Conservation (phyloP, 1,139 yeast genomes). For the Yamadazyma blattariae region DNA sequence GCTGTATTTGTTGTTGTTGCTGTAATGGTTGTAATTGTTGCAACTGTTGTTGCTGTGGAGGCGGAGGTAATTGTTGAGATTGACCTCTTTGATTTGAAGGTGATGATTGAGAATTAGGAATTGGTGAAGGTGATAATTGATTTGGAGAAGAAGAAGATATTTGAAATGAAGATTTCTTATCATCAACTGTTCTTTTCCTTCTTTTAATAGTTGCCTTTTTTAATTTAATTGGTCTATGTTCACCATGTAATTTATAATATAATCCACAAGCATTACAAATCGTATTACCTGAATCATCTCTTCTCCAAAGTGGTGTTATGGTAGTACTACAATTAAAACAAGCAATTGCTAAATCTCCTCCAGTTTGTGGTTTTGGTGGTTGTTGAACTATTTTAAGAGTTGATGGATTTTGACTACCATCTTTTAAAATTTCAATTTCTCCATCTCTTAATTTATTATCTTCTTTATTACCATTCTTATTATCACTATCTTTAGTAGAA, state of each 20-base stretch:
- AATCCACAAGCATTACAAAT: slow-evolving; percentile 90
- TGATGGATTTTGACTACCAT: not conserved
- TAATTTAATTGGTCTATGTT: slow-evolving; percentile 75
- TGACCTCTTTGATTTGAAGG: not conserved
- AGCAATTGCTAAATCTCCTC: slow-evolving; percentile 64
- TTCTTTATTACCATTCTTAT: not conserved
- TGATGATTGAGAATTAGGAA: not conserved
- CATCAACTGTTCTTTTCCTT: slow-evolving; percentile 50
- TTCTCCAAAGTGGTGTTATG: slow-evolving; percentile 84
- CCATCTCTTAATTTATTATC: not conserved
- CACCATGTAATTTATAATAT: slow-evolving; percentile 73
- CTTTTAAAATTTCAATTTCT: not conserved
- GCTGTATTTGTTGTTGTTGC: not conserved
- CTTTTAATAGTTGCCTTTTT: slow-evolving; percentile 72
- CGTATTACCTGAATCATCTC: slow-evolving; percentile 77
- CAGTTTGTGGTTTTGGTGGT: not conserved
- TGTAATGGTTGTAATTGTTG: not conserved
- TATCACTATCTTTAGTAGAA: not conserved
- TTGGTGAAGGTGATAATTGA: not conserved
- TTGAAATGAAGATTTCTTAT: slow-evolving; percentile 7
- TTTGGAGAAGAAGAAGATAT: not conserved
- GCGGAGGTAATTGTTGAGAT: not conserved
- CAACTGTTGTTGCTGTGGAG: not conserved
- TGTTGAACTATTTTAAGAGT: not conserved
- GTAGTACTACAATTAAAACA: slow-evolving; percentile 83